These are phyloP conservation scores for Eragrostis curvula DNA, from an alignment of 176 grass and related monocot genomes.

Conservation along the genomic window DNA sequence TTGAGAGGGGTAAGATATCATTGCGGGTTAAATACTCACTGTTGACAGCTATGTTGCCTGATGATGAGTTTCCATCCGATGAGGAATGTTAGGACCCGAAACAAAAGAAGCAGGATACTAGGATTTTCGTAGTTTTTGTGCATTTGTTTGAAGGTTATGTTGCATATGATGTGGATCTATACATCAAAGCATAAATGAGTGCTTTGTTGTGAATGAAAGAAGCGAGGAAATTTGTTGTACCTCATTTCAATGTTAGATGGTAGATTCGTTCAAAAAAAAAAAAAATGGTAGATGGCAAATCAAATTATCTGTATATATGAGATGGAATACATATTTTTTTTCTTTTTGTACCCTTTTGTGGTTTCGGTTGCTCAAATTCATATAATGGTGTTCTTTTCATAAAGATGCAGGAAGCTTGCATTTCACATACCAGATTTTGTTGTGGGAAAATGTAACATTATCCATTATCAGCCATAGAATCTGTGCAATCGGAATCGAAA, in stretches of 20 bases:
- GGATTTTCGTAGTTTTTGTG: not conserved
- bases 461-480: not conserved
- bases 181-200: conserved; percentile 15
- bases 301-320: conserved; percentile 39
- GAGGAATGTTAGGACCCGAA: conserved; percentile 44
- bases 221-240: conserved; percentile 13
- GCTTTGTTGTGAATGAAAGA: not conserved
- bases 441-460: not conserved
- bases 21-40: conserved; percentile 80
- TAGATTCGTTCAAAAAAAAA: no score
- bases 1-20: conserved; percentile 91
- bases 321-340: not conserved
- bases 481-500: not conserved
- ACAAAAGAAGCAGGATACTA: conserved; percentile 1
- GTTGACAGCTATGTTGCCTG: conserved; percentile 67
- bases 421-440: not conserved
- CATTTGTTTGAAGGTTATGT: not conserved
- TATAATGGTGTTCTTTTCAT: not conserved
- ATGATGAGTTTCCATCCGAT: conserved; percentile 60
- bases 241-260: conserved; percentile 10
- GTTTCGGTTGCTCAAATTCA: not conserved
- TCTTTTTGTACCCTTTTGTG: not conserved
- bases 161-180: conserved; percentile 17
- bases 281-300: conserved; percentile 11
- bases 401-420: not conserved